Evolutionary conservation across 768 basidiomycete species (phyloP).

Genomic region (Pulveroboletus frians): DNA sequence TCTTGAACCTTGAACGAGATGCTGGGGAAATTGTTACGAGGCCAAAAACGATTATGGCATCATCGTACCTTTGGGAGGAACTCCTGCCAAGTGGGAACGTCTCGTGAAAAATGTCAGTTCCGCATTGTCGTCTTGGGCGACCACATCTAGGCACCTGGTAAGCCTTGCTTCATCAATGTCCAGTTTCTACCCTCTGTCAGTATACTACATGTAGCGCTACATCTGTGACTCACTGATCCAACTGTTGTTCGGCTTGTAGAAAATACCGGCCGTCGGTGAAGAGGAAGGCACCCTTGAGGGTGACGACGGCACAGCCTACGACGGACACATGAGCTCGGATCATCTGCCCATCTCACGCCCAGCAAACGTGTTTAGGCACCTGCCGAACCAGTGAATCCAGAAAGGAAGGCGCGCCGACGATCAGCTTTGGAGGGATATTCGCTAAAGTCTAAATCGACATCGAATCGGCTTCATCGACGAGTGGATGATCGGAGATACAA

Average conservation of each 20-base stretch:
- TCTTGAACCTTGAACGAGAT: constrained; percentile 53
- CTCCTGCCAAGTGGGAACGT: constrained; percentile 88
- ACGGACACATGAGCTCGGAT: constrained; percentile 5
- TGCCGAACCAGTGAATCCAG: constrained; percentile 92
- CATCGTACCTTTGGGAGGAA: constrained; percentile 63
- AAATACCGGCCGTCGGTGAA: constrained; percentile 98
- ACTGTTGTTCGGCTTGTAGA: constrained; percentile 84
- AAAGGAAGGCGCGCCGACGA: constrained; percentile 80
- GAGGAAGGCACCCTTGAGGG: constrained; percentile 62
- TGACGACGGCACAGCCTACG: constrained; percentile 73
- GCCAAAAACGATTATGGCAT: neutral
- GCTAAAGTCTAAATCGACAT: constrained; percentile 60
- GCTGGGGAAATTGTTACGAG: constrained; percentile 33
- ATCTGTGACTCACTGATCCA: constrained; percentile 58
- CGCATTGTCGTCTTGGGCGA: neutral
- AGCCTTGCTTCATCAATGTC: constrained; percentile 89
- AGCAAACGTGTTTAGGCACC: constrained; percentile 39
- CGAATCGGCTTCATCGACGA: neutral
- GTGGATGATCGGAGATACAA: neutral
- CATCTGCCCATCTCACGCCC: neutral
- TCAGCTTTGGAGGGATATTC: constrained; percentile 87
- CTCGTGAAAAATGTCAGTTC: constrained; percentile 34
- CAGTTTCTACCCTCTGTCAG: constrained; percentile 57
- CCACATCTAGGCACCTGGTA: constrained; percentile 50
- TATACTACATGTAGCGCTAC: neutral